Evolutionary conservation across 2,329 filamentous ascomycete species (phyloP).

Genomic region (Trichoderma oligosporum): DNA sequence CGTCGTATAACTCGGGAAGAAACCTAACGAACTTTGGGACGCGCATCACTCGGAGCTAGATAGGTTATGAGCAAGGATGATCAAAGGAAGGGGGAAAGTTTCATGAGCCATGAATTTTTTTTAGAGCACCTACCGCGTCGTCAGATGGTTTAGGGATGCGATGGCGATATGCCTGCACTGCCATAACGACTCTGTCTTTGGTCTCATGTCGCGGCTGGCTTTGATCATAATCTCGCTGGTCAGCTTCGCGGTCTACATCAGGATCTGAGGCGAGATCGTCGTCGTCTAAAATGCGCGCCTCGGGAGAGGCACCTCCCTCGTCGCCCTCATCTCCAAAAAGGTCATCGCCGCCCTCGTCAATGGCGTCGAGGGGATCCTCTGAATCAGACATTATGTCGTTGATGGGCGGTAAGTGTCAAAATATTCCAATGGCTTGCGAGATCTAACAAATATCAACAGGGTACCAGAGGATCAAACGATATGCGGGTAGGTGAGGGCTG

Average conservation of each 20-base stretch:
- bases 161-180: slow-evolving; percentile 64
- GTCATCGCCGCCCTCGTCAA: slow-evolving; percentile 57
- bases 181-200: slow-evolving; percentile 56
- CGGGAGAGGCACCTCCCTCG: slow-evolving; percentile 55
- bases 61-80: not conserved
- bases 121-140: slow-evolving; percentile 56
- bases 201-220: slow-evolving; percentile 45
- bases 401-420: no score
- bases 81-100: no score
- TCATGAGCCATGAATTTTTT: no score
- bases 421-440: no score
- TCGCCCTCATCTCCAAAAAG: slow-evolving; percentile 60
- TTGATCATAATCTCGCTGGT: slow-evolving; percentile 44
- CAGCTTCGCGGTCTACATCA: slow-evolving; percentile 41
- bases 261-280: slow-evolving; percentile 52
- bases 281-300: slow-evolving; percentile 61
- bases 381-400: slow-evolving; percentile 53
- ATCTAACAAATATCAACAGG: not conserved
- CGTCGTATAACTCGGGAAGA: slow-evolving; percentile 63
- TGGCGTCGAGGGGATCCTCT: slow-evolving; percentile 50
- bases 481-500: not conserved
- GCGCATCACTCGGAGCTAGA: slow-evolving; percentile 64
- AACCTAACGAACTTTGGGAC: slow-evolving; percentile 70
- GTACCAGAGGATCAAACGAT: not conserved
- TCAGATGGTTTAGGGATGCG: slow-evolving; percentile 67